A percentile compares a stretch with the other conserved stretches of the same genome.
phyloP scores from a whole-genome alignment of 139 green algal species.

The Chlamydomonas urium region DNA sequence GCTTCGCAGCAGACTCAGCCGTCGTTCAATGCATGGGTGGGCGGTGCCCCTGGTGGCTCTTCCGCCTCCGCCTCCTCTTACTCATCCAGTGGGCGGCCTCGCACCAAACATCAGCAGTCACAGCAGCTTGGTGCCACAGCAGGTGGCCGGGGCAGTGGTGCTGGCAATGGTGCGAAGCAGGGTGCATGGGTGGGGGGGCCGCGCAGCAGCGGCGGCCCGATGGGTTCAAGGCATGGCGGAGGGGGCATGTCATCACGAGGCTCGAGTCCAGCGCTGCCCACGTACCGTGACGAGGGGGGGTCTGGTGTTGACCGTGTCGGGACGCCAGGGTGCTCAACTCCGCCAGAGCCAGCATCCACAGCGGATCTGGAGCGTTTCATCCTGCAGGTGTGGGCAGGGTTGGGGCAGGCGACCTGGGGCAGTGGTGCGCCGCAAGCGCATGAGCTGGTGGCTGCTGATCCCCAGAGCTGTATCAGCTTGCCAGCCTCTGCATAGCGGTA shows the following conservation, averaged over 20 bases:
- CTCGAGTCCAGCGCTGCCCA: background rate
- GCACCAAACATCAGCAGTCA: background rate
- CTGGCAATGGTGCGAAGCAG: background rate
- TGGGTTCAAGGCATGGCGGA: background rate
- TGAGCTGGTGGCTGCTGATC: background rate
- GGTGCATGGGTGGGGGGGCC: background rate
- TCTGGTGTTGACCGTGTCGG: background rate
- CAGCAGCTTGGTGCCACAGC: no score
- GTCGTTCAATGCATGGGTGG: background rate
- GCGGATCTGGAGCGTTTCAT: conserved; percentile 12
- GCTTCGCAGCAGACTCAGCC: background rate
- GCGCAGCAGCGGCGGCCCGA: background rate
- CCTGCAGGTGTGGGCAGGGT: conserved; percentile 13
- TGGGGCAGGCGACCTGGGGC: background rate
- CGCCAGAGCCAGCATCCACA: background rate
- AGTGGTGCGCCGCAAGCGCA: background rate
- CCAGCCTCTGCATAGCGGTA: background rate
- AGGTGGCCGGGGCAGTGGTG: background rate
- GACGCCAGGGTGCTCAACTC: background rate
- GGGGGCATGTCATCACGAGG: background rate
- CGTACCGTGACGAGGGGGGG: background rate
- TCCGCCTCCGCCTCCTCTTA: background rate
- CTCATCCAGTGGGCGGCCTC: background rate
- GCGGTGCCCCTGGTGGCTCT: background rate
- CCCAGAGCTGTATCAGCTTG: background rate